phyloP scores from a whole-genome alignment of 495 filamentous ascomycete genomes.

The Penicillium paradoxum region DNA sequence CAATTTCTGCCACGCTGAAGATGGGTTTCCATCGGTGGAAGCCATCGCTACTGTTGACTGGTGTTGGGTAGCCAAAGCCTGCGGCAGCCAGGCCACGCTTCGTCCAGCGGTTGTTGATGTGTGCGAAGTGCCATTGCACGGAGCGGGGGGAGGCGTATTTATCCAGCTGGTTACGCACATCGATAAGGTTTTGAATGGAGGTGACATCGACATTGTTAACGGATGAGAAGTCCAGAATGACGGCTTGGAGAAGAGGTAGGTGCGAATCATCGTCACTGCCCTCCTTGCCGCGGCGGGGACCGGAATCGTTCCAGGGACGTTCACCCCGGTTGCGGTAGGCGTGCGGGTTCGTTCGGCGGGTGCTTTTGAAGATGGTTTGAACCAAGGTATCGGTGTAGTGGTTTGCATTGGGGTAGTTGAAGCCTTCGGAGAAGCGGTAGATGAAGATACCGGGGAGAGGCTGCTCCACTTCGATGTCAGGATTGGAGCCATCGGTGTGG shows the following conservation, averaged over 20 bases:
- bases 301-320: slow-evolving; percentile 94
- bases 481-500: slow-evolving; percentile 87
- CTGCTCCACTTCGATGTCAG: slow-evolving; percentile 67
- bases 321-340: slow-evolving; percentile 66
- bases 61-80: slow-evolving; percentile 86
- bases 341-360: slow-evolving; percentile 69
- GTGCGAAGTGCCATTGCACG: slow-evolving; percentile 95
- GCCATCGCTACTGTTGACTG: slow-evolving; percentile 47
- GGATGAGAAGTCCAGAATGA: slow-evolving; percentile 92
- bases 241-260: slow-evolving; percentile 76
- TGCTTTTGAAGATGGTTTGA: slow-evolving; percentile 64
- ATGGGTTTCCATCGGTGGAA: slow-evolving; percentile 87
- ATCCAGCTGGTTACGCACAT: slow-evolving; percentile 96
- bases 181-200: slow-evolving; percentile 90
- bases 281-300: slow-evolving; percentile 57
- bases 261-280: slow-evolving; percentile 40
- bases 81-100: slow-evolving; percentile 90
- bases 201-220: slow-evolving; percentile 97
- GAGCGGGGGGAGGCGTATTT: slow-evolving; percentile 74
- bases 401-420: slow-evolving; percentile 92
- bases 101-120: slow-evolving; percentile 95
- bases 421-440: slow-evolving; percentile 94
- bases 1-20: slow-evolving; percentile 89
- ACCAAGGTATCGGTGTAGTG: slow-evolving; percentile 85
- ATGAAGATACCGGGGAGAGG: slow-evolving; percentile 96